Evolutionary conservation across 2,329 filamentous ascomycete genomes (phyloP), one percentile per base, ranked within the genome.

Genomic region (Microcera coccophila): DNA sequence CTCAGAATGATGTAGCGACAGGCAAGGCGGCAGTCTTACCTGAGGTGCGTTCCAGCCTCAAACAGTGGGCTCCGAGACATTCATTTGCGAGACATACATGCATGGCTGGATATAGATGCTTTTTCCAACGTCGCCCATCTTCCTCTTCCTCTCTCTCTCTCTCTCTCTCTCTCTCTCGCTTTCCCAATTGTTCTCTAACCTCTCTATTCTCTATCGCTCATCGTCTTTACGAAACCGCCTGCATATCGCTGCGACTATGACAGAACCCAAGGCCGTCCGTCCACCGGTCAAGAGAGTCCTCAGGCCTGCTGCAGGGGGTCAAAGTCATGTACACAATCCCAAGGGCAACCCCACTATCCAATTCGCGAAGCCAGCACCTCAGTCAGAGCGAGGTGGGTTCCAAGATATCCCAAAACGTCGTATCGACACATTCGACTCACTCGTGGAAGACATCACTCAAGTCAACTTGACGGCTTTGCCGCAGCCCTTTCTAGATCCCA

Each of bases 401-500:
- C 9, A 2, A 42, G 14, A 14, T 20, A 12, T 5, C n/a, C 42
- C 11, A 47, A 36, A 18, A 38, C 43, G 8, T 26, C 17, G 15
- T 28, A 18, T 14, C 12, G 21, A 66, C 62, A 59, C 16, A 41
- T 48, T 28, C 21, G 59, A 5, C 53, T 44, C 19, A 38, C 60
- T 56, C 14, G 41, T 50, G 18, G 5, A 19, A 35, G 33, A 35
- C 9, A 17, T 19, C 5, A 20, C n/a, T 5, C 33, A 35, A 17
- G n/a, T 35, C 15, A 35, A 35, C 16, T 35, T 35, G 10, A 14
- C 41, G 5, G 50, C 54, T 9, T 53, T 59, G 15, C 44, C 61
- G 8, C 64, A 68, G 41, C 65, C 65, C 4, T 67, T 69, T 32
- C 50, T 69, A 7, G 59, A 68, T 29, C 62, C 62, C 9, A 19